These are phyloP conservation scores for Ceratocystis cacaofunesta DNA, from an alignment of 2,329 filamentous ascomycete species.

Conservation along the genomic window DNA sequence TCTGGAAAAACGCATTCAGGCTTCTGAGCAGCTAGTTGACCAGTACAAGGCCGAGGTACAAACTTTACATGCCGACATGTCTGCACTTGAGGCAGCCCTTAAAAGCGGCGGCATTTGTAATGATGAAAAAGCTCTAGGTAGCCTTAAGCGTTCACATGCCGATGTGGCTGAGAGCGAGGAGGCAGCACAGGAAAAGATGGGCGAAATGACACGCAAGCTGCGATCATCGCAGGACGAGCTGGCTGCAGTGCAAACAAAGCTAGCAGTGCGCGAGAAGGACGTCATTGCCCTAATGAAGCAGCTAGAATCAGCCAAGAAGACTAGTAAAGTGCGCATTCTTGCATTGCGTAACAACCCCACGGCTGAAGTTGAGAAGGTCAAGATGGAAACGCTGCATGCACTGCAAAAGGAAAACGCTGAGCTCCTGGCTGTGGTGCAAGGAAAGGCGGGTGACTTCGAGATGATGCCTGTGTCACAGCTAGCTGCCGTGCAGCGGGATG, in stretches of 20 bases:
- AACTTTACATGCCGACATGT: conserved; percentile 58
- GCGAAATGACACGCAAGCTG: conserved; percentile 75
- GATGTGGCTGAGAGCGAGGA: conserved; percentile 40
- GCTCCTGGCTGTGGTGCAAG: conserved; percentile 56
- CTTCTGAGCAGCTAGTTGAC: conserved; percentile 76
- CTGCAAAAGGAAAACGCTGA: conserved; percentile 74
- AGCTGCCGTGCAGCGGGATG: conserved; percentile 57
- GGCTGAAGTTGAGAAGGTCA: conserved; percentile 68
- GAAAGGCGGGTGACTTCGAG: conserved; percentile 33
- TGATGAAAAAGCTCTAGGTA: conserved; percentile 26
- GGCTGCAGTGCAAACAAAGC: conserved; percentile 51
- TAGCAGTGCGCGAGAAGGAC: conserved; percentile 59
- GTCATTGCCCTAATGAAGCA: conserved; percentile 59
- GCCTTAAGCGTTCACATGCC: conserved; percentile 47
- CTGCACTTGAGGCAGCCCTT: conserved; percentile 40
- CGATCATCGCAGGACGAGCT: conserved; percentile 71
- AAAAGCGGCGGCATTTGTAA: conserved; percentile 21
- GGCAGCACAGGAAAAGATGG: conserved; percentile 53
- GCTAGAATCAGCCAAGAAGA: conserved; percentile 48
- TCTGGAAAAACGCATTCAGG: conserved; percentile 49
- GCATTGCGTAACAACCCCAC: conserved; percentile 88
- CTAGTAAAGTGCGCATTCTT: conserved; percentile 66
- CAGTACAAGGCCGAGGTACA: conserved; percentile 73
- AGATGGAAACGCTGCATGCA: conserved; percentile 60
- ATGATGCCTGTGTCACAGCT: conserved; percentile 65